These are phyloP conservation scores for Linnemannia schmuckeri DNA, from an alignment of 192 early-diverging fungal genomes.

Conservation along the genomic window DNA sequence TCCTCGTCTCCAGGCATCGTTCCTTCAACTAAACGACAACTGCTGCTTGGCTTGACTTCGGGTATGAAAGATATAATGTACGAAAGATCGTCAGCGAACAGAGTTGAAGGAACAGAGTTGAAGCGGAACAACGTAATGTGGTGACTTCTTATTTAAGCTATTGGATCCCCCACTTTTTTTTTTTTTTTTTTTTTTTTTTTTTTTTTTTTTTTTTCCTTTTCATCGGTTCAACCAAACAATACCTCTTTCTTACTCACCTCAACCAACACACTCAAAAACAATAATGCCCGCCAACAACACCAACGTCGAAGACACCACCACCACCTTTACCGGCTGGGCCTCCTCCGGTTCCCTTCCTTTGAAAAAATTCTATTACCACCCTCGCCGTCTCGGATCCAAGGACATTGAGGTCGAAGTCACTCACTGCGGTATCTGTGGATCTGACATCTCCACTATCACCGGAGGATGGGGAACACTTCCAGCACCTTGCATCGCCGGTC, in stretches of 20 bases:
- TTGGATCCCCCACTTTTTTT: not conserved
- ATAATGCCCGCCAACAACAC: not conserved
- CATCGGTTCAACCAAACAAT: not conserved
- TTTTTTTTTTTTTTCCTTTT: not conserved
- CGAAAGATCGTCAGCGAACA: not conserved
- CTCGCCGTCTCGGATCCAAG: conserved; percentile 68
- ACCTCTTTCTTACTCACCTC: no score
- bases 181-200: no score
- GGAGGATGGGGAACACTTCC: conserved; percentile 66
- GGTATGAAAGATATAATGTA: not conserved
- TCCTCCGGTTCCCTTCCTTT: conserved; percentile 18
- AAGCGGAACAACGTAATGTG: no score
- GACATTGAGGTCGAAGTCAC: conserved; percentile 82
- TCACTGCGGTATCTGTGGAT: conserved; percentile 84
- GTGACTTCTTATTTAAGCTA: not conserved
- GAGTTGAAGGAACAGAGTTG: no score
- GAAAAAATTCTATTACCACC: conserved; percentile 67
- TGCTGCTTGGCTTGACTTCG: no score
- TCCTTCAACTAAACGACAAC: no score
- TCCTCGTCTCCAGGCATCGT: no score
- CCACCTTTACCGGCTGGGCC: conserved; percentile 62
- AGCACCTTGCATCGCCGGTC: conserved; percentile 52
- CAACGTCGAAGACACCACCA: conserved; percentile 62
- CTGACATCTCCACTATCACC: conserved; percentile 77
- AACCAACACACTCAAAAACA: not conserved